A percentile compares a stretch with the other conserved stretches of the same genome.
These are phyloP conservation scores for Secale cereale DNA, from an alignment of 176 grass and related monocot genomes.

Conservation along the genomic window DNA sequence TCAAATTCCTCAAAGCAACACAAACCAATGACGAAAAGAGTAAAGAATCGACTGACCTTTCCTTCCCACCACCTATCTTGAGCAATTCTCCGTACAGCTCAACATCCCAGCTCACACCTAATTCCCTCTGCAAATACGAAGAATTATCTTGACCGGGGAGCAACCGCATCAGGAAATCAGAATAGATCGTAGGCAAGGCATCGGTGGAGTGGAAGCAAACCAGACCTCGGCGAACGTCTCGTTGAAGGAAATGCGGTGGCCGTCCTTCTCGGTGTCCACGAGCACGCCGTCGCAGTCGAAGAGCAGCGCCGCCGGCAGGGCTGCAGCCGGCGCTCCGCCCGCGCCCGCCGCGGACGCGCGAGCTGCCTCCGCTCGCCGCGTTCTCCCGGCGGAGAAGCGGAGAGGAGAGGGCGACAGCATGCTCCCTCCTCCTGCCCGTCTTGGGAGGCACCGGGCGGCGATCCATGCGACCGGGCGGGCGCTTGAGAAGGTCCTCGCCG, in stretches of 20 bases:
- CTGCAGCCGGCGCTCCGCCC: background rate
- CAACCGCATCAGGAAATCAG: background rate
- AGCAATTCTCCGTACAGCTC: constrained; percentile 89
- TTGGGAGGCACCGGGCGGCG: background rate
- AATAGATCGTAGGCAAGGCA: background rate
- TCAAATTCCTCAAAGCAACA: background rate
- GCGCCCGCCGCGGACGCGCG: background rate
- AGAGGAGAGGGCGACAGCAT: background rate
- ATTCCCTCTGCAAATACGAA: constrained; percentile 63
- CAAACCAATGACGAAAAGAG: background rate
- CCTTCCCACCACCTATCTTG: constrained; percentile 95
- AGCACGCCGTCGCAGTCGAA: constrained; percentile 98
- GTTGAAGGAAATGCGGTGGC: constrained; percentile 94
- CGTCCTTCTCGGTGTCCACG: constrained; percentile 95
- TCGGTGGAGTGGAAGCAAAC: background rate
- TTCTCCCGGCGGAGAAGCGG: background rate
- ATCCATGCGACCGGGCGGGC: background rate
- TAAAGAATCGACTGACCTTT: constrained; percentile 51
- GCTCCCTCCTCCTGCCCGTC: background rate
- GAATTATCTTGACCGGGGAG: background rate
- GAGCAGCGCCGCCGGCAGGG: constrained; percentile 64
- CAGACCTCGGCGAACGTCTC: constrained; percentile 86
- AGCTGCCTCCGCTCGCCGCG: background rate
- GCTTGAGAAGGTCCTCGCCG: background rate
- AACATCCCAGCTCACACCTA: constrained; percentile 86